Percentiles rank a stretch among this genome's conserved stretches.
phyloP scores from a whole-genome alignment of 495 filamentous ascomycete genomes.

The Penicillium fimorum region DNA sequence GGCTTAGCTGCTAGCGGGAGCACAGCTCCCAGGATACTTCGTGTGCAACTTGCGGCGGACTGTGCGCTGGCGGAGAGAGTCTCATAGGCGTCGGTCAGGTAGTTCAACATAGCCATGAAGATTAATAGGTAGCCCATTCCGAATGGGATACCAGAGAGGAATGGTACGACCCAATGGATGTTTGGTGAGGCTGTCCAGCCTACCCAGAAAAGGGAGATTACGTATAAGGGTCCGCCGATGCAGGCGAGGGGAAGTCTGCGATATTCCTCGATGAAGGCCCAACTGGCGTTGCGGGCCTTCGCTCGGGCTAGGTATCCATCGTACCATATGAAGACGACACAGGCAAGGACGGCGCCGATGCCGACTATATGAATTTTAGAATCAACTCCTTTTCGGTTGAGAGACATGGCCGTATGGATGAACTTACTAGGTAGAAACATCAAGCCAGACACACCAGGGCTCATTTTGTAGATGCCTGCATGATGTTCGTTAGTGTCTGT shows the following conservation, averaged over 20 bases:
- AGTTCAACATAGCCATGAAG: constrained; percentile 50
- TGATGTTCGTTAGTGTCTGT: not conserved
- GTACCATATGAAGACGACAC: constrained; percentile 40
- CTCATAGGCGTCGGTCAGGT: constrained; percentile 47
- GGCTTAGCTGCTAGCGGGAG: constrained; percentile 42
- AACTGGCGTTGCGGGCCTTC: constrained; percentile 35
- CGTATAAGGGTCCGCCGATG: constrained; percentile 39
- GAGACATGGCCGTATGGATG: not conserved
- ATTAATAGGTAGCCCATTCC: constrained; percentile 43
- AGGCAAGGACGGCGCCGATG: constrained; percentile 31
- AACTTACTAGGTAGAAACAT: constrained; percentile 39
- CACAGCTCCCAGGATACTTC: constrained; percentile 42
- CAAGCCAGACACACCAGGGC: constrained; percentile 32
- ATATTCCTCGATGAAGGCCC: constrained; percentile 42
- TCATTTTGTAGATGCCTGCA: constrained; percentile 39
- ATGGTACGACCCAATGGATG: constrained; percentile 42
- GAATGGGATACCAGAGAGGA: constrained; percentile 39
- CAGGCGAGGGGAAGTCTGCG: constrained; percentile 43
- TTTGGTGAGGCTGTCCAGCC: constrained; percentile 39
- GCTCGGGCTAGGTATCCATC: constrained; percentile 36
- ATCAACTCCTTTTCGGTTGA: not conserved
- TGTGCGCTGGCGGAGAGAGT: constrained; percentile 44
- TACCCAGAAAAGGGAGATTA: constrained; percentile 40
- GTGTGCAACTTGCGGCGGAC: constrained; percentile 39
- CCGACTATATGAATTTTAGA: constrained; percentile 24